Base-by-base conservation (phyloP, 805 yeast species). In the Torulaspora gathmanii region DNA sequence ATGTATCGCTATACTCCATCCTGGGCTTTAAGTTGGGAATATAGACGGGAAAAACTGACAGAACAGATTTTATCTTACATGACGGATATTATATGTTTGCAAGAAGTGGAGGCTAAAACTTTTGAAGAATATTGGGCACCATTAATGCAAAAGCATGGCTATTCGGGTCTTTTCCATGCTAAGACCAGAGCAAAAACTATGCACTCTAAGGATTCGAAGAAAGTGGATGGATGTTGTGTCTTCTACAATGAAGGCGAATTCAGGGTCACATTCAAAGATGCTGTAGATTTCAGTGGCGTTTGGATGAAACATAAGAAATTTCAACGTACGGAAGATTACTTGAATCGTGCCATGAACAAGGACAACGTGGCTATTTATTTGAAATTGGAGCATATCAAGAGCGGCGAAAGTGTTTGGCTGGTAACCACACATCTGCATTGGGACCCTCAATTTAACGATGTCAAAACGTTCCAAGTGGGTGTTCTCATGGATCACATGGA, bases 171-270 rank as follows among this genome's bases (percentile, higher is more conserved):
- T 20, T 90, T 88, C 70, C 86, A 82, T 67, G 85, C 84, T 44
- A 93, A 93, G 68, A 85, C 95, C 20, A 78, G 99, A 62, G 90
- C 96, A 1, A 86, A 86, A 68, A 89, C 97, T 9, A 86, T 88
- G 95, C 74, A 70, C 40, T 83, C 81, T 49, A 71, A 70, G 47
- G 95, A 87, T 54, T 82, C 95, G 20, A 83, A 83, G 65, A 86
- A 85, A 58, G 99, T 93, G 37, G 99, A 93, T 65, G 99, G 99
- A 10, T 93, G 99, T 74, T 97, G 97, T n/a, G 81, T 90, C 1
- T 91, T 91, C 63, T 93, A 76, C 71, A 83, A 79, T 57, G 70
- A 78, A 27, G 67, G 73, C 38, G 81, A 83, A 60, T 88, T 91
- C 66, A 75, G 78, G 46, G 71, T 90, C 50, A 56, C 83, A 33